Base-by-base conservation (phyloP, 1,284 basidiomycete species). In the Ustilago xerochloae region DNA sequence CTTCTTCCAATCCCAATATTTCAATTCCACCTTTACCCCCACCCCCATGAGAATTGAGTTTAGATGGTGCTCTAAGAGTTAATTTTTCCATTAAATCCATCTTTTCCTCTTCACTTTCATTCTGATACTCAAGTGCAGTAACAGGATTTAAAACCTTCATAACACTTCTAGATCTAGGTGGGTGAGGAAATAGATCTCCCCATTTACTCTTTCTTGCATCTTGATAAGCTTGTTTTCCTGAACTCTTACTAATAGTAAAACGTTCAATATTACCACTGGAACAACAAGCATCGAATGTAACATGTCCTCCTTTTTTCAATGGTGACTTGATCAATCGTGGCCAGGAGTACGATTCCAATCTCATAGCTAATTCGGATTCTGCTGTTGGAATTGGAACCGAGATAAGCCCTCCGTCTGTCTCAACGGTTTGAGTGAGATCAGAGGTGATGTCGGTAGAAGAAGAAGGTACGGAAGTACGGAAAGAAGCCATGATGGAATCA, bases 181-280 rank as follows among this genome's bases (percentile, higher is more conserved):
- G 57, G 43, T 98, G 94, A 4, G 97, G 96, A 85, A 97, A 98
- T 12, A 93, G 87, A 84, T 99, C 97, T 12, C 97, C 97, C 94
- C 95, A 97, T 20, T 86, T 87, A 0, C 92, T 90, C 85, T 98
- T 98, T 46, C 96, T 90, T 1, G 95, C 94, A 83, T 99, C 97
- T 80, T 98, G 94, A 83, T 91, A 99, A 0, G 90, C 88, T 82
- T 98, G 95, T 84, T 93, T 95, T 8, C 95, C 95, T 85, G 94
- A 92, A 0, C 93, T 94, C 79, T 90, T 93, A 2, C 95, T 91
- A 43, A 97, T 90, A 2, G 92, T 97, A 84, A 96, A 87, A 4
- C 96, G 91, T 88, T 94, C 91, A 60, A 97, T 91, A 84, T 92
- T 90, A 30, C 92, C 94, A 86, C 92, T 88, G 0, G 89, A 81